These are phyloP conservation scores for Naganishia antarctica DNA, from an alignment of 768 basidiomycete species.

Conservation along the genomic window DNA sequence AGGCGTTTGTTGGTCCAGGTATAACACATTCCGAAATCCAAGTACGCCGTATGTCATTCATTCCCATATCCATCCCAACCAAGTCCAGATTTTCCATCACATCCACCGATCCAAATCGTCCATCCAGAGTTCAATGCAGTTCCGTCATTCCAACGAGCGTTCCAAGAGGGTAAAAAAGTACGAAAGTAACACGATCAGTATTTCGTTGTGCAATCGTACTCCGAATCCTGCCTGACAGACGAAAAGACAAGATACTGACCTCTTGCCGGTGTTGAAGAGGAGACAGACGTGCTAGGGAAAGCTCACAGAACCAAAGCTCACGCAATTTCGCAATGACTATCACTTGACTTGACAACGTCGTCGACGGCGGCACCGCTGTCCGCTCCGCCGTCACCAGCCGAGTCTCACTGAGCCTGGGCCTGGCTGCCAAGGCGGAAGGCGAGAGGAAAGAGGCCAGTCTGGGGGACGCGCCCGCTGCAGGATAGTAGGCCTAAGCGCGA, in stretches of 20 bases:
- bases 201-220: neutral
- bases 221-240: neutral
- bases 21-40: too few species aligned
- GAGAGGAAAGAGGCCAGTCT: neutral
- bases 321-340: neutral
- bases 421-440: neutral
- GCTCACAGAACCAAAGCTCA: neutral
- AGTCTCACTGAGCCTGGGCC: neutral
- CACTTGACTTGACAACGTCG: neutral
- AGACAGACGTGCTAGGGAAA: slow-evolving; percentile 21
- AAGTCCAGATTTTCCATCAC: neutral
- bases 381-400: slow-evolving; percentile 6
- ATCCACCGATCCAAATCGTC: slow-evolving; percentile 4
- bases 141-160: neutral
- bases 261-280: slow-evolving; percentile 21
- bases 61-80: neutral
- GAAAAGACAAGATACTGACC: neutral
- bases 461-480: neutral
- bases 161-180: neutral
- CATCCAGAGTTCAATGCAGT: neutral
- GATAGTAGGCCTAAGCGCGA: too few species aligned
- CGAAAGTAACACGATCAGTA: slow-evolving; percentile 13
- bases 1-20: too few species aligned
- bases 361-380: neutral
- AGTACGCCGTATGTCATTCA: too few species aligned